Percentiles rank a stretch among this genome's conserved stretches.
Conservation (phyloP, 306 rosid species). For the Leucaena leucocephala region DNA sequence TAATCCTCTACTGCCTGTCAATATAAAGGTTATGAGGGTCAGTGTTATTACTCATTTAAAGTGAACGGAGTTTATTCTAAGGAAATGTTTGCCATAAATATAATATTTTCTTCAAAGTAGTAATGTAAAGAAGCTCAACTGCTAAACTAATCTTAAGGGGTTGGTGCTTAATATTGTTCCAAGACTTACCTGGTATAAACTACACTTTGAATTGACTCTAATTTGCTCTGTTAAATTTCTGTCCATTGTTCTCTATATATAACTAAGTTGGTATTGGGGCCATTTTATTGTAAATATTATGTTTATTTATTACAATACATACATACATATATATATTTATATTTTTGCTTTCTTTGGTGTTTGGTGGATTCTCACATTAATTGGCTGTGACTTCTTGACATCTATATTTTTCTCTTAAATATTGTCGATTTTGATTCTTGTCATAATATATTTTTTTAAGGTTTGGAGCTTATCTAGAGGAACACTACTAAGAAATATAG, state of each 20-base stretch:
- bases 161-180: background rate
- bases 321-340: background rate
- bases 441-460: conserved; percentile 43
- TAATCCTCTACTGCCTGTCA: background rate
- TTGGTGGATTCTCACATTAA: background rate
- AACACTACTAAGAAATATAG: conserved; percentile 60
- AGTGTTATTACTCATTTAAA: conserved; percentile 1
- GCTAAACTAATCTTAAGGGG: background rate
- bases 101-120: background rate
- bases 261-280: background rate
- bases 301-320: background rate
- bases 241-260: background rate
- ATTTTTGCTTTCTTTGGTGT: background rate
- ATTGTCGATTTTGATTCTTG: conserved; percentile 15
- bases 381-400: conserved; percentile 10
- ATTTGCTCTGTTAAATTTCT: background rate
- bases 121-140: conserved; percentile 1
- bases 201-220: background rate
- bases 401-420: too few species aligned
- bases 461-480: conserved; percentile 85
- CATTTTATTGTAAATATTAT: background rate
- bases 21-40: background rate
- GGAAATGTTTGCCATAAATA: conserved; percentile 8
- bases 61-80: background rate
- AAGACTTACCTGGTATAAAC: background rate